A percentile compares a stretch with the other conserved stretches of the same genome.
phyloP scores from a whole-genome alignment of 2,329 filamentous ascomycete genomes.

The Colletotrichum orchidophilum region DNA sequence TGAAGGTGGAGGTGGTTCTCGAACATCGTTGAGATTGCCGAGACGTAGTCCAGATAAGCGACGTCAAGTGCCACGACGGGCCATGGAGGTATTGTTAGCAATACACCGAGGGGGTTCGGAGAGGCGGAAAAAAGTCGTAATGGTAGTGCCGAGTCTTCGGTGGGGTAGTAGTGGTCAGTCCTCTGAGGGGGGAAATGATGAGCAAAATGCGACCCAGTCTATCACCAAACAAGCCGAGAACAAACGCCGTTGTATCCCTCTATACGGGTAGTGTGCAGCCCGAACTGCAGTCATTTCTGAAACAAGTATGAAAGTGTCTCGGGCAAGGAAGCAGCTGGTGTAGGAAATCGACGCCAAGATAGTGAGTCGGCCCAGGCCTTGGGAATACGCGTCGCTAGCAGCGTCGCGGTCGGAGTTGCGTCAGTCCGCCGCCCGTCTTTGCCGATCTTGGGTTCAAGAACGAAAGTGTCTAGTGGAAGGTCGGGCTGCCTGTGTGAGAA shows the following conservation, averaged over 20 bases:
- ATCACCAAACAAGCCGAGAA: conserved; percentile 9
- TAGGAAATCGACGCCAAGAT: not conserved
- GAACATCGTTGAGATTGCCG: conserved; percentile 23
- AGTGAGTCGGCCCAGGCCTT: not conserved
- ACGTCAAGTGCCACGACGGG: not conserved
- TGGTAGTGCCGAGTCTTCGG: not conserved
- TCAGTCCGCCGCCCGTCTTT: not conserved
- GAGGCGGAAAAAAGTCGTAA: not conserved
- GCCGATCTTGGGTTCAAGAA: conserved; percentile 21
- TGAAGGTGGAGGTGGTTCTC: not conserved
- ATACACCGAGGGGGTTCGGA: not conserved
- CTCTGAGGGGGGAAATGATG: not conserved
- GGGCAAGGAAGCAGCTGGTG: not conserved
- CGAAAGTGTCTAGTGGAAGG: conserved; percentile 16
- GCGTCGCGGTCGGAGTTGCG: not conserved
- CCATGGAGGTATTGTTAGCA: not conserved
- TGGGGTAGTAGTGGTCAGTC: not conserved
- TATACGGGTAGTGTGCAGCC: not conserved
- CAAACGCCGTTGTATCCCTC: conserved; percentile 21
- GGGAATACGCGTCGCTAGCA: not conserved
- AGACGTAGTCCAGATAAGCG: conserved; percentile 28
- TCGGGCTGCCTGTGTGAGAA: conserved; percentile 21
- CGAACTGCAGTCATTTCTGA: not conserved
- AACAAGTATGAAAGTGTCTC: not conserved
- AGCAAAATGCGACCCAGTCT: conserved; percentile 21